phyloP scores from a whole-genome alignment of 164 flowering plant species.

The Hamamelis virginiana region DNA sequence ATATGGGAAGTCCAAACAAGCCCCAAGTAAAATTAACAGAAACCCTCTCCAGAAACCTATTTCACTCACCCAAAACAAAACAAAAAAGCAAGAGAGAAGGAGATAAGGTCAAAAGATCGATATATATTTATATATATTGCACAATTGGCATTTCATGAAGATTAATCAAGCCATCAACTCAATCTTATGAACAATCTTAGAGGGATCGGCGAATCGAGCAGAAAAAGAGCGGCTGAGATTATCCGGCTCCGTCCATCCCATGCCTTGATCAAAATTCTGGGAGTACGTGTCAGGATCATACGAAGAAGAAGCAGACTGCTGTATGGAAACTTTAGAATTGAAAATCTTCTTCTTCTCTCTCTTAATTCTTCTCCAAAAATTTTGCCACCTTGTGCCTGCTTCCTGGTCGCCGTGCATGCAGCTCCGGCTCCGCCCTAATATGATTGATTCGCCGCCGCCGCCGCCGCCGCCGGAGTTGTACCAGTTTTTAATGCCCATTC shows the following conservation, averaged over 20 bases:
- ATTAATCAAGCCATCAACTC: constrained; percentile 7
- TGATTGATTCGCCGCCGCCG: constrained; percentile 15
- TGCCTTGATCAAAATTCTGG: constrained; percentile 45
- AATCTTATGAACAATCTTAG: constrained; percentile 1
- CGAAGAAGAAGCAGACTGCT: constrained; percentile 4
- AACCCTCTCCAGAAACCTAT: too few species aligned
- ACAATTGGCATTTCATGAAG: too few species aligned
- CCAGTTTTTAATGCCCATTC: constrained; percentile 35
- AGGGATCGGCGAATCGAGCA: constrained; percentile 45
- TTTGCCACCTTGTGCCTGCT: constrained; percentile 13
- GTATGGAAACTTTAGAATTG: background rate
- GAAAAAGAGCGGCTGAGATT: constrained; percentile 46
- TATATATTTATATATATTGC: too few species aligned
- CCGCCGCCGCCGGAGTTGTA: constrained; percentile 21
- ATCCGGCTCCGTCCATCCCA: constrained; percentile 29
- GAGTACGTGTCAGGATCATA: constrained; percentile 33
- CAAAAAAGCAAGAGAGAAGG: too few species aligned
- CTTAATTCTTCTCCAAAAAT: constrained; percentile 37
- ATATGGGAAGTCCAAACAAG: too few species aligned
- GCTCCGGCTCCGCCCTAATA: constrained; percentile 16
- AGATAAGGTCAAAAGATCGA: too few species aligned
- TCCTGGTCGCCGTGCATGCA: background rate
- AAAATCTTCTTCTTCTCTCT: constrained; percentile 26
- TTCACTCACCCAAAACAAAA: too few species aligned
- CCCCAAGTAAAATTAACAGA: too few species aligned